Conservation (phyloP, 2,329 filamentous ascomycete genomes). For the Pseudogymnoascus verrucosus region DNA sequence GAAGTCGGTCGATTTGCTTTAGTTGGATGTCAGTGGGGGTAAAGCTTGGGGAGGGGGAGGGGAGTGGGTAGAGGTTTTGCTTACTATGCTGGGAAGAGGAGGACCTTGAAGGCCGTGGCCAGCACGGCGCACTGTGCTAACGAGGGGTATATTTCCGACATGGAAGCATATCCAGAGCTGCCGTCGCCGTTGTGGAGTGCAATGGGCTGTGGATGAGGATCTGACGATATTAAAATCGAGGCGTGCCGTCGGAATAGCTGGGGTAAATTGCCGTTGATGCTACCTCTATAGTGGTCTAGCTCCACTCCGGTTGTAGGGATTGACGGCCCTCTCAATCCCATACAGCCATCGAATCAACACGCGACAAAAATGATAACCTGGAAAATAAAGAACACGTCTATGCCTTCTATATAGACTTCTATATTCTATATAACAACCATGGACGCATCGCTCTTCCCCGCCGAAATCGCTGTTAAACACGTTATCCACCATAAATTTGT, state of each 20-base stretch:
- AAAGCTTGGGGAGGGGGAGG: neutral
- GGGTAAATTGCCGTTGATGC: neutral
- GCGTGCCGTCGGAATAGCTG: neutral
- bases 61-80: neutral
- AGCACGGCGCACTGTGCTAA: slow-evolving; percentile 80
- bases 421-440: slow-evolving; percentile 14
- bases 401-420: neutral
- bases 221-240: neutral
- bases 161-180: slow-evolving; percentile 33
- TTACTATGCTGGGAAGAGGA: slow-evolving; percentile 91
- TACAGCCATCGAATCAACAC: neutral
- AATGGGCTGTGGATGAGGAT: neutral
- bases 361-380: neutral
- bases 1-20: slow-evolving; percentile 96
- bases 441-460: slow-evolving; percentile 32
- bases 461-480: slow-evolving; percentile 37
- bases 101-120: slow-evolving; percentile 79
- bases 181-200: neutral
- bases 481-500: slow-evolving; percentile 41
- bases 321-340: neutral
- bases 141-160: slow-evolving; percentile 80
- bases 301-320: neutral
- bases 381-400: neutral
- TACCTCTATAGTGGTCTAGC: neutral
- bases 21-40: slow-evolving; percentile 11